Evolutionary conservation across 129 eudicot species (phyloP), one percentile per base, ranked within the genome.

Genomic region (Chrysanthemum seticuspe): DNA sequence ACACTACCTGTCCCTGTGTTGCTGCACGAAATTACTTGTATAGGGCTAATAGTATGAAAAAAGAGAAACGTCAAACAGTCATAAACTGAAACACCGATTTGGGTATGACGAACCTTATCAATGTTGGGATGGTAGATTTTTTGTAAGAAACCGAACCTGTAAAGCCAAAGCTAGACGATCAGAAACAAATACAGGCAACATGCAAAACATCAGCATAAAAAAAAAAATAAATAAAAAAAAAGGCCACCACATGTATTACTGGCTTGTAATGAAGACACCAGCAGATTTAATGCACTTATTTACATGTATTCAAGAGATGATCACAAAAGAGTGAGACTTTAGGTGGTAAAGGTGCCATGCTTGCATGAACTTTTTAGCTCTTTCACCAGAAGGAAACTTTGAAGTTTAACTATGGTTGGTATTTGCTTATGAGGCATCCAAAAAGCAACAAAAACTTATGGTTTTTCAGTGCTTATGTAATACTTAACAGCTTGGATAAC

Each of bases 41-140:
- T 61, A 60, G 81, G 12, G 57, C 25, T 13, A 64, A 63, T n/a
- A 51, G 14, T 0, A 23, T 50, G 34, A n/a, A 36, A 49, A 31
- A 81, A 68, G 57, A 34, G 59, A 18, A 66, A 65, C 53, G 53
- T 40, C 16, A 47, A 49, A 5, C 56, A 45, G 58, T 67, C 13
- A 3, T 31, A 65, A 60, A 67, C 55, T 58, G 16, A 61, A 60
- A 55, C 59, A 48, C 44, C 6, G 25, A 75, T n/a, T 27, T 29
- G 31, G 62, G 66, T 19, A 58, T 59, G 53, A 77, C 29, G 34
- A 44, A 89, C 98, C 98, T 94, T 94, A 77, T 94, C 98, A 53
- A 94, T 94, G 70, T 94, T 93, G 1, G 98, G 98, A 75, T 93
- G 98, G 87, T 93, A 93, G 44, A 93, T n/a, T 93, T 71, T 93